Evolutionary conservation across 1,284 basidiomycete species (phyloP), one percentile per base, ranked within the genome.

Genomic region (Cutaneotrichosporon sp.): DNA sequence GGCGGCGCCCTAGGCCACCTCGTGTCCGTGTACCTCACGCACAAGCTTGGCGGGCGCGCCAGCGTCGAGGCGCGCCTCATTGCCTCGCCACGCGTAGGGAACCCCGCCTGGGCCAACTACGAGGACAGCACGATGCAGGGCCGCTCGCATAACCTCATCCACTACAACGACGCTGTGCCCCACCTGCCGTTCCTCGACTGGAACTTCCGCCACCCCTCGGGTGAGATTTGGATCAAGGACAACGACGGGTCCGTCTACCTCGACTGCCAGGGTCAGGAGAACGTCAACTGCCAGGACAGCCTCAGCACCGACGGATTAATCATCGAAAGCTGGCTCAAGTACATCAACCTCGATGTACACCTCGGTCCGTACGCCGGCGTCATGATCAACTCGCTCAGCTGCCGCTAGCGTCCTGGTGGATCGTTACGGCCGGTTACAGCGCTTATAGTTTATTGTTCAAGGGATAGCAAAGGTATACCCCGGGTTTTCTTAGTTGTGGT

Each of bases 251-350:
- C 20, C 37, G 37, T 44, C 13, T 58, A 54, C 46, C 36, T 49
- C 48, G 23, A 51, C 0, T 67, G 65, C 48, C 18, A 47, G 12
- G 65, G 63, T 13, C 63, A 64, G 51, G 65, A 67, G 53, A 62
- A 48, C 30, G 39, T n/a, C 8, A 34, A 47, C 15, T 55, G 54
- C 54, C 43, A 1, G 43, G 39, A 22, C 38, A 36, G 47, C 30
- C 14, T 43, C 15, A 20, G 22, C 7, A 23, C 38, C 13, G 10
- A 9, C 21, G 22, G 36, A 5, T 8, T 15, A 17, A 41, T 35
- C 21, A 15, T 49, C 9, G n/a, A 23, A 4, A 26, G 23, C 1
- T 15, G 43, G 18, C n/a, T 34, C 13, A 20, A 37, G 36, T 38
- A 48, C 26, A 33, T 49, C 15, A 30, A 45, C 30, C 13, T 18